Evolutionary conservation across 805 yeast species (phyloP), one percentile per base, ranked within the genome.

Genomic region (Candida orba): DNA sequence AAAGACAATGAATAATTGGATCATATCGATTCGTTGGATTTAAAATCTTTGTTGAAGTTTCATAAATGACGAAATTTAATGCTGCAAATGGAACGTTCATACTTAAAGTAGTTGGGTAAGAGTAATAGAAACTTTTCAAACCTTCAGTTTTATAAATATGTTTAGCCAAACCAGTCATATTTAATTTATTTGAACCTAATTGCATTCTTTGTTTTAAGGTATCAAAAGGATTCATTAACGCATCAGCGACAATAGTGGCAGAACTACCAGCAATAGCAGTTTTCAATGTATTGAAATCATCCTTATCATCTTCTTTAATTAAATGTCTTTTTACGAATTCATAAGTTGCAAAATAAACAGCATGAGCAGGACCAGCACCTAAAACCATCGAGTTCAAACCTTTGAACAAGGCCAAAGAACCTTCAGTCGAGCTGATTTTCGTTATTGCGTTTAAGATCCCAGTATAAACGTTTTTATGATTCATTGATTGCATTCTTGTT

Each of bases 331-430:
- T 75, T 32, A 89, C 73, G 40, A 79, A 73, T 65, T 91, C 99
- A 64, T 89, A 93, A 4, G 93, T 95, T n/a, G 90, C 81, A 62
- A 89, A 91, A 65, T 93, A 91, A 7, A 93, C 84, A 4, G 98
- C 98, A 67, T 91, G 99, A 4, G 98, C 97, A 3, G 99, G 99
- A 7, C 99, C 99, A n/a, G 99, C 97, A 33, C 99, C 99, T 48
- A 91, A 60, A 3, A 89, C 81, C 47, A 93, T 95, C 1, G 96
- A 84, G 22, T 88, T 81, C 15, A 91, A 86, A 43, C 99, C 99
- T 58, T 95, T 74, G 95, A 97, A 91, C 25, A 93, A 73, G 1
- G 95, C 85, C 41, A 76, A 59, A 6, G 91, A 84, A 2, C 99
- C 99, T 63, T 91, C 98, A 15, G 83, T 72, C 14, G 95, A 75